These are phyloP conservation scores for Margaritispora aquatica DNA, from an alignment of 495 filamentous ascomycete species.

Conservation along the genomic window DNA sequence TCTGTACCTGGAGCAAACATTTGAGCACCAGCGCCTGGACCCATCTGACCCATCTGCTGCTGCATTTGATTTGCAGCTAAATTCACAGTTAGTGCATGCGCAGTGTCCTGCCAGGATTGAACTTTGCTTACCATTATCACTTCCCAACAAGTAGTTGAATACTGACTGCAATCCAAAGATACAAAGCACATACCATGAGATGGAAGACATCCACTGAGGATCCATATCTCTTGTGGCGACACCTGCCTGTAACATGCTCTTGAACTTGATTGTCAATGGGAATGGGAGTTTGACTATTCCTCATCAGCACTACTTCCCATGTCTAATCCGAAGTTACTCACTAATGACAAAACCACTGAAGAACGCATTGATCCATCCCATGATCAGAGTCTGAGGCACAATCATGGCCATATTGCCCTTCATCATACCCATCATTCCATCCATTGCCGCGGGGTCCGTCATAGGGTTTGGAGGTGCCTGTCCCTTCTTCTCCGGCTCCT, in stretches of 20 bases:
- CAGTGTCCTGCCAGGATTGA: not conserved
- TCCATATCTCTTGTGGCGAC: conserved; percentile 94
- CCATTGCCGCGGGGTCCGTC: conserved; percentile 96
- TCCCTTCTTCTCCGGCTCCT: conserved; percentile 77
- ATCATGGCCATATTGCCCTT: conserved; percentile 99
- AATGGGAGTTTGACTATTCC: conserved; percentile 90
- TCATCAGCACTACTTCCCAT: conserved; percentile 4
- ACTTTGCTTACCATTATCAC: conserved; percentile 73
- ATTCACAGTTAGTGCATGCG: conserved; percentile 4
- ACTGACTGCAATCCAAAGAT: conserved; percentile 94
- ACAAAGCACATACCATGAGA: conserved; percentile 98
- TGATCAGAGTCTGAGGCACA: conserved; percentile 96
- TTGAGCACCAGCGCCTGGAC: conserved; percentile 53
- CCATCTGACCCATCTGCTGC: conserved; percentile 85
- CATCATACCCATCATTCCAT: conserved; percentile 99
- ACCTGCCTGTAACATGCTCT: conserved; percentile 96
- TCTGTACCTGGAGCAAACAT: conserved; percentile 86
- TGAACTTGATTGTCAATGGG: conserved; percentile 95
- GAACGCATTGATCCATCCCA: conserved; percentile 99
- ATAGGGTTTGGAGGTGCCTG: conserved; percentile 91
- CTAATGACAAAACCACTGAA: conserved; percentile 97
- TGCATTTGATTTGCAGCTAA: conserved; percentile 95
- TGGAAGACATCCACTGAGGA: conserved; percentile 93
- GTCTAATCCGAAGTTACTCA: conserved; percentile 38
- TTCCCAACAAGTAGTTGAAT: conserved; percentile 95